A percentile compares a stretch with the other conserved stretches of the same genome.
Conservation (phyloP, 805 yeast genomes). For the Starmerella stigmatis region DNA sequence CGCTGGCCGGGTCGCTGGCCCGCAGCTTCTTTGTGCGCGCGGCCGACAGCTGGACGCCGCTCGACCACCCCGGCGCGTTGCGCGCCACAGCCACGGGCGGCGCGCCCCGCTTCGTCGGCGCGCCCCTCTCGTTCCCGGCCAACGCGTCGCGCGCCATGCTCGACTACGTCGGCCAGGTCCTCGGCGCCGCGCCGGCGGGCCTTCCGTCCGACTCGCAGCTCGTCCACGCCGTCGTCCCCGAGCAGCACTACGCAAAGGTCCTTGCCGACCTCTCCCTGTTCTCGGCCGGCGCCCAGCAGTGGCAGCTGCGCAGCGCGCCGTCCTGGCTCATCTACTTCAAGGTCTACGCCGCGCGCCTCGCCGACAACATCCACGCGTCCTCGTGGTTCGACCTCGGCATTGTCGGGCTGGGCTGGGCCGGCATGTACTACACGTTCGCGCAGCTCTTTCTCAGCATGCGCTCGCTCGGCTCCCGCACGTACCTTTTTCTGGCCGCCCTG, state of each 20-base stretch:
- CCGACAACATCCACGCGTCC: constrained; percentile 43
- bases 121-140: constrained; percentile 17
- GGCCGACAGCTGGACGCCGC: not conserved
- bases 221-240: constrained; percentile 10
- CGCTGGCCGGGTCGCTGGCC: constrained; percentile 21
- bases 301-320: constrained; percentile 34
- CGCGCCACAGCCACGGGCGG: constrained; percentile 1
- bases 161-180: constrained; percentile 1
- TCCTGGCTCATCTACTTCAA: constrained; percentile 32
- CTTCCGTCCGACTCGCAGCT: not conserved
- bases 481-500: constrained; percentile 74
- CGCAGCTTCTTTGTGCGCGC: constrained; percentile 21
- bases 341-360: constrained; percentile 29
- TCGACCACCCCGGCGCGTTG: not conserved
- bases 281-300: constrained; percentile 31
- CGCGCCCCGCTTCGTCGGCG: constrained; percentile 22
- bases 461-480: constrained; percentile 68
- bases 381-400: constrained; percentile 77
- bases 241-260: constrained; percentile 1
- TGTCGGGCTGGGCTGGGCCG: constrained; percentile 68
- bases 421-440: constrained; percentile 76
- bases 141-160: constrained; percentile 11
- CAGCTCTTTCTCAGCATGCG: constrained; percentile 69
- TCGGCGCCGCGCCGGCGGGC: not conserved
- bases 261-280: constrained; percentile 14